Conservation (phyloP, 2,329 filamentous ascomycete genomes). For the Ophiocordyceps camponoti-saundersi region DNA sequence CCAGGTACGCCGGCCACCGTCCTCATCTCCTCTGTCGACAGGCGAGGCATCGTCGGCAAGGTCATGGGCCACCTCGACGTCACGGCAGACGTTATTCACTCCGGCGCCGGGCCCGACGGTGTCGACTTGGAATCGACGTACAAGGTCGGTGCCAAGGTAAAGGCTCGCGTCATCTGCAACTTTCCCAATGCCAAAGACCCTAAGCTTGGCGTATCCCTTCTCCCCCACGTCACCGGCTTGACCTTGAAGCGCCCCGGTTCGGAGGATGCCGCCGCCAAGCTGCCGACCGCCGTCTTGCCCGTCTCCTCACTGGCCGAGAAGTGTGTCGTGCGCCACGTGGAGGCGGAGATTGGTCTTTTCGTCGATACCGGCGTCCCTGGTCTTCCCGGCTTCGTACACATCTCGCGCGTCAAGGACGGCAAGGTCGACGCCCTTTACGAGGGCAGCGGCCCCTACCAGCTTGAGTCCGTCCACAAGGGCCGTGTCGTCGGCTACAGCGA, state of each 20-base stretch:
- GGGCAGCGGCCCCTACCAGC: constrained; percentile 58
- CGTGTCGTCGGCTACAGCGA: constrained; percentile 76
- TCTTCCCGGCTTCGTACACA: constrained; percentile 79
- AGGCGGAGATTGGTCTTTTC: constrained; percentile 67
- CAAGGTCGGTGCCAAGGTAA: constrained; percentile 70
- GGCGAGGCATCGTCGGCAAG: constrained; percentile 69
- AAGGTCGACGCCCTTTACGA: constrained; percentile 74
- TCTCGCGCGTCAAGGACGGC: constrained; percentile 78
- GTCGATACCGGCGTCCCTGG: constrained; percentile 47
- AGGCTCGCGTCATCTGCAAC: constrained; percentile 74
- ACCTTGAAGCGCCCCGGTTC: constrained; percentile 21
- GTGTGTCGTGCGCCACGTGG: constrained; percentile 65
- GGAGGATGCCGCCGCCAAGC: constrained; percentile 16
- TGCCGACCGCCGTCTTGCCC: constrained; percentile 43
- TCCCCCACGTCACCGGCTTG: constrained; percentile 67
- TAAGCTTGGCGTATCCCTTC: constrained; percentile 74
- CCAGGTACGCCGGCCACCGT: constrained; percentile 85
- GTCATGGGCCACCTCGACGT: constrained; percentile 83
- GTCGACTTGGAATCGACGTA: constrained; percentile 60
- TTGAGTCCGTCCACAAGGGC: constrained; percentile 62
- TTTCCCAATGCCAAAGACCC: constrained; percentile 64
- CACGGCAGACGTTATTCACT: constrained; percentile 82
- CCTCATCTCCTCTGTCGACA: constrained; percentile 58
- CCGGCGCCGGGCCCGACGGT: constrained; percentile 53
- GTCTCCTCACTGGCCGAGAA: constrained; percentile 62